Conservation (phyloP, 331 rosid genomes). For the Cydonia oblonga region DNA sequence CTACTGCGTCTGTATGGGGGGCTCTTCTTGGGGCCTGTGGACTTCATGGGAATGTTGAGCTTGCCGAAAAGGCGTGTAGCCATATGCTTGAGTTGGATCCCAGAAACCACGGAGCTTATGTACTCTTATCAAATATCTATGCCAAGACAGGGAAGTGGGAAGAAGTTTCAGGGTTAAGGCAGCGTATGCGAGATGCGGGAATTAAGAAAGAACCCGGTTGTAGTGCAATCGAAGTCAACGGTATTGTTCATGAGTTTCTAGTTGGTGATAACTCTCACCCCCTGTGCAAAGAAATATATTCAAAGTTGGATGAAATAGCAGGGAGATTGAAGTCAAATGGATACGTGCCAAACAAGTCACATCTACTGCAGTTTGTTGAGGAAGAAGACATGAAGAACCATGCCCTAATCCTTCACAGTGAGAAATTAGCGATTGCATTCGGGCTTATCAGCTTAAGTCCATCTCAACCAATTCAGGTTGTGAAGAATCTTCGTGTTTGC, state of each 20-base stretch:
- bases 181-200: conserved; percentile 41
- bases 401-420: conserved; percentile 44
- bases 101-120: conserved; percentile 48
- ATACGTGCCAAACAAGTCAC: conserved; percentile 40
- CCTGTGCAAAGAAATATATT: conserved; percentile 28
- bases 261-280: conserved; percentile 53
- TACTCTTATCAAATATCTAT: conserved; percentile 47
- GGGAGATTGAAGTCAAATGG: conserved; percentile 36
- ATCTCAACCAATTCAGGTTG: conserved; percentile 47
- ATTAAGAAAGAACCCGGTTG: conserved; percentile 53
- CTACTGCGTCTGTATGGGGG: conserved; percentile 42
- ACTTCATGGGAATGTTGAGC: conserved; percentile 40
- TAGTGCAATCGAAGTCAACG: conserved; percentile 42
- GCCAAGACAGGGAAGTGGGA: conserved; percentile 53
- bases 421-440: conserved; percentile 51
- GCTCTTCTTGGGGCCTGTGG: conserved; percentile 51
- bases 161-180: conserved; percentile 45
- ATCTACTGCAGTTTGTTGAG: conserved; percentile 40
- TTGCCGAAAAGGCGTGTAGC: conserved; percentile 38
- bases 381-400: conserved; percentile 47
- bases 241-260: conserved; percentile 38
- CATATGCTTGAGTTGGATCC: conserved; percentile 46
- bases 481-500: conserved; percentile 61
- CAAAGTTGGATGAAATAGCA: conserved; percentile 46
- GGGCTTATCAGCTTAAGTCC: conserved; percentile 39